Evolutionary conservation across 345 rosid species (phyloP).

Genomic region (Combretum micranthum): DNA sequence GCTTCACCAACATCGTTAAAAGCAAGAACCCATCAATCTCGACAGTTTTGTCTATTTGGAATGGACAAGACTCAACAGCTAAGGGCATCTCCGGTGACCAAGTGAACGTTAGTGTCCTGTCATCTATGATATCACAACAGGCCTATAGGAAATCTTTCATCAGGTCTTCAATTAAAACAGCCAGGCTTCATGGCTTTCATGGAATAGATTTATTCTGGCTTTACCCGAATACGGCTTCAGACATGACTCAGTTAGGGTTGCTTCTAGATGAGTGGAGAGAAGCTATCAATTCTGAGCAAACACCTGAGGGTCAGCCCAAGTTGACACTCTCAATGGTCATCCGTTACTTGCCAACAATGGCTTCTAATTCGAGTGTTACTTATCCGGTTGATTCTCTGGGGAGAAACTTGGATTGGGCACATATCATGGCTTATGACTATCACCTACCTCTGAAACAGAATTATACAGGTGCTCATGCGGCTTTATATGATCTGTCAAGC

Average conservation of each 20-base stretch:
- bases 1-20: conserved; percentile 23
- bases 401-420: conserved; percentile 19
- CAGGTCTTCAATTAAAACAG: conserved; percentile 17
- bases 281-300: conserved; percentile 12
- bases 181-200: conserved; percentile 22
- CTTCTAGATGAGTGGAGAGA: conserved; percentile 22
- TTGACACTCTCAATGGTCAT: conserved; percentile 1
- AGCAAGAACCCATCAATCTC: conserved; percentile 21
- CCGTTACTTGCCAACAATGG: conserved; percentile 10
- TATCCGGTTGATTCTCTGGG: conserved; percentile 18
- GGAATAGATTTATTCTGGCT: conserved; percentile 22
- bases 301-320: background rate
- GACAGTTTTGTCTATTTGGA: conserved; percentile 26
- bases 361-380: background rate
- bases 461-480: conserved; percentile 14
- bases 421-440: conserved; percentile 11
- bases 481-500: conserved; percentile 15
- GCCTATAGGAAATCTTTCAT: conserved; percentile 15
- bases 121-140: conserved; percentile 2
- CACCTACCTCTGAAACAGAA: conserved; percentile 9
- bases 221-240: conserved; percentile 6
- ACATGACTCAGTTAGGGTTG: conserved; percentile 12
- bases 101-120: too few relatives aligned
- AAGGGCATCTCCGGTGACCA: too few relatives aligned
- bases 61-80: conserved; percentile 6